Percentiles rank a stretch among this genome's conserved stretches.
Evolutionary conservation across 768 basidiomycete genomes (phyloP).

Genomic region (Auricularia sp.): DNA sequence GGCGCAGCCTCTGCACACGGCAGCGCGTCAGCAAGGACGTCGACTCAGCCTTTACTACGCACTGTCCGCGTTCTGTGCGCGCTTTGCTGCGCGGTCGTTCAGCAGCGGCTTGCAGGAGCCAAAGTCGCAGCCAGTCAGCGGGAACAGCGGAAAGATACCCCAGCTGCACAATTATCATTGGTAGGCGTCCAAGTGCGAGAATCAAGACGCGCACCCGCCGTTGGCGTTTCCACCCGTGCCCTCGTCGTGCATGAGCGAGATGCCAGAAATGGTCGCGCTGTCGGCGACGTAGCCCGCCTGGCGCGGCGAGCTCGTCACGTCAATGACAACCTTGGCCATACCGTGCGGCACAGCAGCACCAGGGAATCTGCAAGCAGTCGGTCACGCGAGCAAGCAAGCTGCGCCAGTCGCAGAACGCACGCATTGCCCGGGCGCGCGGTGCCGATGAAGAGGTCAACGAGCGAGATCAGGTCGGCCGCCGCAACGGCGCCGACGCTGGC

Average conservation of each 20-base stretch:
- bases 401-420: not conserved
- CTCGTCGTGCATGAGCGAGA: constrained; percentile 45
- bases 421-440: constrained; percentile 35
- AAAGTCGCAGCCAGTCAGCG: constrained; percentile 32
- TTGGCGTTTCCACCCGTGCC: constrained; percentile 42
- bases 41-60: not conserved
- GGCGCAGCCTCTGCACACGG: constrained; percentile 22
- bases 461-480: constrained; percentile 25
- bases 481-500: no score
- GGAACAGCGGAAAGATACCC: constrained; percentile 43
- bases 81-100: constrained; percentile 28
- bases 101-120: constrained; percentile 30
- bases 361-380: constrained; percentile 41
- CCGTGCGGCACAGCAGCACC: constrained; percentile 41
- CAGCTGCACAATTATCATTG: constrained; percentile 12
- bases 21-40: not conserved
- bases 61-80: constrained; percentile 37
- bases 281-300: constrained; percentile 42
- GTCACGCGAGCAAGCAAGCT: constrained; percentile 16
- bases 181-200: no score
- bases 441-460: constrained; percentile 43
- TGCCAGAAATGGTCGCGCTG: constrained; percentile 28
- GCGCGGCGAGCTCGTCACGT: constrained; percentile 37
- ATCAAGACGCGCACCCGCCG: constrained; percentile 21
- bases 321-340: constrained; percentile 47